Conservation (phyloP, 192 early-diverging fungal genomes). For the Chytriomyces sp. region DNA sequence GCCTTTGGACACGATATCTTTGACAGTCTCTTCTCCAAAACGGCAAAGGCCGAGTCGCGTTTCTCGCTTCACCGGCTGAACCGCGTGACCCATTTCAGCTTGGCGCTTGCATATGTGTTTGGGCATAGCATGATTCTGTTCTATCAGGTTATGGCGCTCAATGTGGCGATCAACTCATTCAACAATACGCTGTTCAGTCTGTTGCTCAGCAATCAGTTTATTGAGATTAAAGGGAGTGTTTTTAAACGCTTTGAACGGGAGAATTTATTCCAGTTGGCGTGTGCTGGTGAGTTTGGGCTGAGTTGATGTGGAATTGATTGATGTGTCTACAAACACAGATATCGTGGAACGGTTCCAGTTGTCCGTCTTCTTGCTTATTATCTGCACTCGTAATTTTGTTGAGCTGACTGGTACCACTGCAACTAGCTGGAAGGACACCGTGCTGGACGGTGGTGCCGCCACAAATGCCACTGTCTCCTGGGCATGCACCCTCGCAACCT, state of each 20-base stretch:
- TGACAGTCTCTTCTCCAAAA: constrained; percentile 88
- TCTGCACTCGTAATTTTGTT: constrained; percentile 86
- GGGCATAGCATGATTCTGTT: constrained; percentile 89
- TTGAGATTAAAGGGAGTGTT: constrained; percentile 96
- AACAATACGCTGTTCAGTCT: constrained; percentile 92
- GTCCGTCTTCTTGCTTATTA: constrained; percentile 83
- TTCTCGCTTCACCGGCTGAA: constrained; percentile 35
- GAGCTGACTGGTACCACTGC: constrained; percentile 66
- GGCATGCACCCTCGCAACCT: background rate
- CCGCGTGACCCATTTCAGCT: constrained; percentile 61
- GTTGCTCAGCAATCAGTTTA: constrained; percentile 95
- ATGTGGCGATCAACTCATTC: constrained; percentile 95
- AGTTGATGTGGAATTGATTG: background rate
- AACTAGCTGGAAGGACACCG: background rate
- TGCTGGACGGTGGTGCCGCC: background rate
- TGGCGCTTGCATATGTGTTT: constrained; percentile 85
- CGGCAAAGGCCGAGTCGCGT: constrained; percentile 38
- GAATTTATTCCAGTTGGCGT: constrained; percentile 93
- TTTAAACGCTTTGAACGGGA: constrained; percentile 97
- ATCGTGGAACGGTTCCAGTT: constrained; percentile 97
- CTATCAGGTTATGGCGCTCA: constrained; percentile 94
- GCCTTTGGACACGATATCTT: constrained; percentile 94
- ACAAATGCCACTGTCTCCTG: background rate
- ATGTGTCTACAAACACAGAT: constrained; percentile 50
- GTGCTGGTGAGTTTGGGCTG: constrained; percentile 66